phyloP scores from a whole-genome alignment of 352 stramenopile species.

The Phytophthora europaea region DNA sequence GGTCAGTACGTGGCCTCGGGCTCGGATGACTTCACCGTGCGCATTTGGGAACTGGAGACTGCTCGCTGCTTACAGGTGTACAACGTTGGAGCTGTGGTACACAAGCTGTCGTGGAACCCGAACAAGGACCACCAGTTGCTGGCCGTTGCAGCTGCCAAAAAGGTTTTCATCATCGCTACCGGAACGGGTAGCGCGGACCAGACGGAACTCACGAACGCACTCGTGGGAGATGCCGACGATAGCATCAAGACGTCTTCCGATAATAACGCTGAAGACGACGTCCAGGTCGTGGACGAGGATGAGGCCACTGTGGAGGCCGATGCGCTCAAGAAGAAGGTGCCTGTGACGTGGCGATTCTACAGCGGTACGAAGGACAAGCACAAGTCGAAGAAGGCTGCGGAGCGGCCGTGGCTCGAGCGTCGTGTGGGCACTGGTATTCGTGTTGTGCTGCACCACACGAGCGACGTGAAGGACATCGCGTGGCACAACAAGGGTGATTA shows the following conservation, averaged over 20 bases:
- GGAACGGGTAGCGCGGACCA: conserved; percentile 95
- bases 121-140: conserved; percentile 97
- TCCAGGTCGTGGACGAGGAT: conserved; percentile 77
- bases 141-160: conserved; percentile 92
- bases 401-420: conserved; percentile 76
- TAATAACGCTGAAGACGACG: conserved; percentile 44
- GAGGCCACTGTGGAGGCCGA: conserved; percentile 78
- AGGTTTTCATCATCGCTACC: conserved; percentile 94
- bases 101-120: conserved; percentile 97
- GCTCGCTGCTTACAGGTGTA: conserved; percentile 93
- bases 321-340: conserved; percentile 90
- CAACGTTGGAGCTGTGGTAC: conserved; percentile 91
- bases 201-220: conserved; percentile 95
- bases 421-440: conserved; percentile 86
- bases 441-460: conserved; percentile 89
- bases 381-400: conserved; percentile 58
- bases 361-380: conserved; percentile 83
- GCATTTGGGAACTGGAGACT: conserved; percentile 98
- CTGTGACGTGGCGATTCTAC: conserved; percentile 93
- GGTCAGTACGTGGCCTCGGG: conserved; percentile 98
- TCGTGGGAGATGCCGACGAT: conserved; percentile 90
- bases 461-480: conserved; percentile 92
- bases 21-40: conserved; percentile 96
- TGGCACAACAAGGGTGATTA: conserved; percentile 99
- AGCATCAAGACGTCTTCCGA: conserved; percentile 64